Evolutionary conservation across 2,329 filamentous ascomycete genomes (phyloP).

Genomic region (Fusarium acutatum): DNA sequence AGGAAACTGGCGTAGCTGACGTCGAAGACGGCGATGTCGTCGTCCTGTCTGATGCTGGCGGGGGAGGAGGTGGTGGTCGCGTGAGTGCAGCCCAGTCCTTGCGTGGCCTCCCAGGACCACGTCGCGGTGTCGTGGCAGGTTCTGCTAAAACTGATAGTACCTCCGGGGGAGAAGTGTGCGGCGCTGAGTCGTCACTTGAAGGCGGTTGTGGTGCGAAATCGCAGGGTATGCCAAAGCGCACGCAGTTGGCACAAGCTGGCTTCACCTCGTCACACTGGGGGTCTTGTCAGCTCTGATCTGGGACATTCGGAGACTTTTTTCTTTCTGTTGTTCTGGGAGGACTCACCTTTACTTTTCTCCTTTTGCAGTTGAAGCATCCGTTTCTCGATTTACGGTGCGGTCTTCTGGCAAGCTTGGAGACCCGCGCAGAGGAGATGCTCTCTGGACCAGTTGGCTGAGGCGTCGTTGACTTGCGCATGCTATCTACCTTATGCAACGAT

Average conservation of each 20-base stretch:
- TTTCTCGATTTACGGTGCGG: constrained; percentile 45
- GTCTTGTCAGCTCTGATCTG: constrained; percentile 19
- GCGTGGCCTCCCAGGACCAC: constrained; percentile 43
- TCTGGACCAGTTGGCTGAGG: constrained; percentile 36
- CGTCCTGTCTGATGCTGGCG: constrained; percentile 29
- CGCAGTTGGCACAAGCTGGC: constrained; percentile 45
- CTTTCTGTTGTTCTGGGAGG: background rate
- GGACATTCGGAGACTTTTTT: background rate
- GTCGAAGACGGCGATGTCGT: constrained; percentile 37
- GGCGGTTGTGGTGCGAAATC: constrained; percentile 38
- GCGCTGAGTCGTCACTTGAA: constrained; percentile 28
- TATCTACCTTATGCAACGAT: constrained; percentile 1
- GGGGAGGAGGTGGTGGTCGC: constrained; percentile 23
- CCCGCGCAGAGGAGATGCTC: constrained; percentile 35
- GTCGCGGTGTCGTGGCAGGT: constrained; percentile 31
- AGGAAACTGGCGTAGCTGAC: constrained; percentile 33
- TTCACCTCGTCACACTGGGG: constrained; percentile 45
- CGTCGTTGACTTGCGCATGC: constrained; percentile 31
- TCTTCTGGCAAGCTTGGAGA: constrained; percentile 41
- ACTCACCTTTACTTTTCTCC: constrained; percentile 45
- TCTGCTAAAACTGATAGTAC: constrained; percentile 22
- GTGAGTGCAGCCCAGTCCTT: constrained; percentile 44
- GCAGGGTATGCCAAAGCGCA: constrained; percentile 44
- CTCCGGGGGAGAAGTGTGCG: constrained; percentile 25
- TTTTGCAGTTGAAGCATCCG: constrained; percentile 46